Evolutionary conservation across 2,329 filamentous ascomycete species (phyloP), one percentile per base, ranked within the genome.

Genomic region (Neopestalotiopsis clavispora): DNA sequence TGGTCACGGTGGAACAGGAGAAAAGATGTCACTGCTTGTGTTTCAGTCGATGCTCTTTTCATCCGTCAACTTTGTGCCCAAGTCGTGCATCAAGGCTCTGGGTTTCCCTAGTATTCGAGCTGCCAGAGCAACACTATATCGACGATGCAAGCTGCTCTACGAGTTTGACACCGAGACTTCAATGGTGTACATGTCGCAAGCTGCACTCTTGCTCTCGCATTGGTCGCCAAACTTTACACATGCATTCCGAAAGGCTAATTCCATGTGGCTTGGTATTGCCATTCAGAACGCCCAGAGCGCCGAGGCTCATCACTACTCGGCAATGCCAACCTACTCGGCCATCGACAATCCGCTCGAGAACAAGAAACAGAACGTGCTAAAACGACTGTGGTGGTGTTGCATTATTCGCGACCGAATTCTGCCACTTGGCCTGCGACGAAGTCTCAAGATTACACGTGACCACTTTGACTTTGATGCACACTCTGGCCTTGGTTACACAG

Each of bases 311-410:
- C 81, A 82, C 38, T 84, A 84, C 66, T 74, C 78, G 0, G 75
- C 77, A 4, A 80, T 76, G 72, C 80, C 74, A 17, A 75, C 73
- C 5, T 77, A 74, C 70, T 78, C 72, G 3, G 69, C 73, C 3
- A 66, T 71, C 5, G 75, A 74, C 10, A 76, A 79, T 4, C 77
- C 78, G 0, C 71, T 79, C 10, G 76, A 81, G 59, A 72, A 77
- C 10, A 78, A 79, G 70, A 80, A 81, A 69, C 78, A 81, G 67
- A 79, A 81, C 69, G 76, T 80, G 7, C 79, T 84, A 40, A 88
- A 87, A 74, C 79, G 85, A 1, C 75, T 88, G 7, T 87, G 85
- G 85, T 88, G 86, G 85, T 85, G 84, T 68, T 86, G 85, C 69
- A 78, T 88, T 56, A 78, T 87, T 4, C 83, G 86, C 12, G 86